Evolutionary conservation across 2,329 filamentous ascomycete genomes (phyloP).

Genomic region (Gaeumannomyces tritici): DNA sequence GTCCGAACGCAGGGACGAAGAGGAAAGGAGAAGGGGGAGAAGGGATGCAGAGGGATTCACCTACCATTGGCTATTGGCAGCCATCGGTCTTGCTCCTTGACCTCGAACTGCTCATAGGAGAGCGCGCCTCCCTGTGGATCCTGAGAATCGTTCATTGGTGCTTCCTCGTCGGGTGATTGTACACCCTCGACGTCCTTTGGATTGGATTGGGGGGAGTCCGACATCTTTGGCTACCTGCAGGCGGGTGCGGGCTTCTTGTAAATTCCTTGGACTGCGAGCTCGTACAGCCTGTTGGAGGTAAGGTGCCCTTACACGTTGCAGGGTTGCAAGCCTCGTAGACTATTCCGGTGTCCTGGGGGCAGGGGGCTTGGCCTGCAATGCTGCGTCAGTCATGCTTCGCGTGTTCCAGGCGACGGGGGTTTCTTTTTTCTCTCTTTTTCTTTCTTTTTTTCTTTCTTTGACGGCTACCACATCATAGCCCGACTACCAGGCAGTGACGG

Average conservation of each 20-base stretch:
- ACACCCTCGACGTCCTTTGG: constrained; percentile 90
- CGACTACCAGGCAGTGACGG: constrained; percentile 1
- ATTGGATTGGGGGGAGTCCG: constrained; percentile 75
- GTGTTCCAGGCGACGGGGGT: constrained; percentile 8
- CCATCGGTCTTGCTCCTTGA: constrained; percentile 99
- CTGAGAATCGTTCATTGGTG: constrained; percentile 82
- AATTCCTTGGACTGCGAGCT: constrained; percentile 47
- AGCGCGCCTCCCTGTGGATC: constrained; percentile 68
- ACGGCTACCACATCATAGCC: neutral
- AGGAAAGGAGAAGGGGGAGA: constrained; percentile 14
- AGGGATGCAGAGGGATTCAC: constrained; percentile 53
- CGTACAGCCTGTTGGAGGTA: constrained; percentile 47
- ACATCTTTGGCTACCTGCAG: constrained; percentile 81
- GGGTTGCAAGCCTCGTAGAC: constrained; percentile 42
- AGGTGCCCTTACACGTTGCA: constrained; percentile 57
- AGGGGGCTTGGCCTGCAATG: constrained; percentile 24
- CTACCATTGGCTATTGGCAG: constrained; percentile 99
- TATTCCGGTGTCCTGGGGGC: constrained; percentile 23
- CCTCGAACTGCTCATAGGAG: constrained; percentile 80
- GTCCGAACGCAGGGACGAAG: neutral
- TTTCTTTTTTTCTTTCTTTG: constrained; percentile 8
- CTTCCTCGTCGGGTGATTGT: constrained; percentile 90
- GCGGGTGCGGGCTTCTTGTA: constrained; percentile 52
- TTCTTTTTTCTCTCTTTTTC: constrained; percentile 2
- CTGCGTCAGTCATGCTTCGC: constrained; percentile 38